Conservation (phyloP, 2,329 filamentous ascomycete genomes). For the Emergomyces africanus region DNA sequence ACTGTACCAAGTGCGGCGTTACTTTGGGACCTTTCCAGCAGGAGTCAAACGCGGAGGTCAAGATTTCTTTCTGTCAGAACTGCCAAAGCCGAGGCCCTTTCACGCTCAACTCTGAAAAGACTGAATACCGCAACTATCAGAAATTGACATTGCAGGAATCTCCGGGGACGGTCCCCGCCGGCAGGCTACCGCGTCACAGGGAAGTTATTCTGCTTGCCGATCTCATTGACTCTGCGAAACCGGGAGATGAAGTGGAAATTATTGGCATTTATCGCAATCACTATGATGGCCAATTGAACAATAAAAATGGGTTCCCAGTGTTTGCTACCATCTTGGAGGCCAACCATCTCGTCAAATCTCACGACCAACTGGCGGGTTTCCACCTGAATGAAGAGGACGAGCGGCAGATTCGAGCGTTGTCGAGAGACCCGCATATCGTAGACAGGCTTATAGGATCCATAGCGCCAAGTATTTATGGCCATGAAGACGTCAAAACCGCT, state of each 20-base stretch:
- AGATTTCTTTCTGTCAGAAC: conserved; percentile 90
- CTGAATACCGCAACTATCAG: conserved; percentile 96
- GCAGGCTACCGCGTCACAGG: conserved; percentile 80
- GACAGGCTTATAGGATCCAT: conserved; percentile 90
- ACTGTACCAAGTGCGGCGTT: conserved; percentile 84
- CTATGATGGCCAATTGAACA: conserved; percentile 94
- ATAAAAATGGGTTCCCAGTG: conserved; percentile 96
- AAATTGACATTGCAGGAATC: conserved; percentile 96
- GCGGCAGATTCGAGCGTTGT: conserved; percentile 73
- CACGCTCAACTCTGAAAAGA: conserved; percentile 92
- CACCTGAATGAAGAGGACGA: conserved; percentile 91
- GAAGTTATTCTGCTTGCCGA: conserved; percentile 96
- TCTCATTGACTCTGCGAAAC: conserved; percentile 91
- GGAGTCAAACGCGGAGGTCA: conserved; percentile 91
- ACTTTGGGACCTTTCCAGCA: conserved; percentile 95
- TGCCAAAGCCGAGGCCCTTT: conserved; percentile 94
- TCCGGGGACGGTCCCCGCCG: conserved; percentile 89
- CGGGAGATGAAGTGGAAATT: conserved; percentile 93
- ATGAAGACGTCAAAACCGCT: conserved; percentile 93
- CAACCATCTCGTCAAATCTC: conserved; percentile 92
- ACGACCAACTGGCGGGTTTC: conserved; percentile 96
- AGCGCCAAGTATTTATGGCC: conserved; percentile 93
- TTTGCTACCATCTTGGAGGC: conserved; percentile 97
- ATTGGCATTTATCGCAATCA: conserved; percentile 97
- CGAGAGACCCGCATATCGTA: conserved; percentile 78